phyloP scores from a whole-genome alignment of 2,329 filamentous ascomycete genomes.

The Cercospora citrullina region DNA sequence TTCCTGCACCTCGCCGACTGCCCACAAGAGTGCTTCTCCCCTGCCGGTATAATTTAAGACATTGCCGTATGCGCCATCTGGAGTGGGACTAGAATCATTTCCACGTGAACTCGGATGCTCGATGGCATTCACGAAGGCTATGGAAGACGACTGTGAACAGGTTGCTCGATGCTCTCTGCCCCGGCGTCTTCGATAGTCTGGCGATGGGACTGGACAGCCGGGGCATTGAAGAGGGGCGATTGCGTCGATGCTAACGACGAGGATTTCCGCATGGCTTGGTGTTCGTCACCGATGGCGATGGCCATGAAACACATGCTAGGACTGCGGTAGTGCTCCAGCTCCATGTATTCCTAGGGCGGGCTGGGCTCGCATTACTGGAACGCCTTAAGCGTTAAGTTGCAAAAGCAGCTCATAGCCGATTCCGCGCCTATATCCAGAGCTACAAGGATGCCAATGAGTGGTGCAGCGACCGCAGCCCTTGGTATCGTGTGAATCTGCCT shows the following conservation, averaged over 20 bases:
- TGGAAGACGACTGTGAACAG: too few relatives aligned
- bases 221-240: too few relatives aligned
- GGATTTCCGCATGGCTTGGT: not conserved
- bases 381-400: not conserved
- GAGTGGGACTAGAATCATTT: not conserved
- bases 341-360: not conserved
- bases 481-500: not conserved
- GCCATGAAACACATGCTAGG: too few relatives aligned
- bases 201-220: too few relatives aligned
- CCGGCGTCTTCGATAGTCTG: too few relatives aligned
- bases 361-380: not conserved
- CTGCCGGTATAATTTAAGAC: not conserved
- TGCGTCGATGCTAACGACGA: not conserved
- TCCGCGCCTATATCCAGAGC: not conserved
- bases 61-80: not conserved
- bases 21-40: not conserved
- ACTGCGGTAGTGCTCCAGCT: not conserved
- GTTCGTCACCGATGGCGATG: not conserved
- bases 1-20: not conserved
- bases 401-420: not conserved
- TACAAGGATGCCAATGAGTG: not conserved
- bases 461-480: not conserved
- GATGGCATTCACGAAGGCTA: not conserved
- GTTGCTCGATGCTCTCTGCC: too few relatives aligned
- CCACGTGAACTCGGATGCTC: not conserved